Percentiles rank a stretch among this genome's conserved stretches.
Conservation (phyloP, 768 basidiomycete species). For the Coprinopsis cinerea region DNA sequence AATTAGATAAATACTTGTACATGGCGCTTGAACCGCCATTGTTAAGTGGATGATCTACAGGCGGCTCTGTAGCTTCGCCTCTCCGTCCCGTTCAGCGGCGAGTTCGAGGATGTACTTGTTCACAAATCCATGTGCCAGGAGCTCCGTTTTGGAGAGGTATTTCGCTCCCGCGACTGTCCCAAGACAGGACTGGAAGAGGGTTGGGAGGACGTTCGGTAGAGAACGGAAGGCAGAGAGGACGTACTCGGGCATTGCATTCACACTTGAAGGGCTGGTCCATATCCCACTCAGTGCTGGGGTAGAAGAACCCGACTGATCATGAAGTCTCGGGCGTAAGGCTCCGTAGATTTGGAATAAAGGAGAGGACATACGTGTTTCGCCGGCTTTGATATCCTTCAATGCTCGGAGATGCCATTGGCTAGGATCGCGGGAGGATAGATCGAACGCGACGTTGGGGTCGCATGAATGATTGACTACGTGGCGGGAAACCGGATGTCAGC, state of each 20-base stretch:
- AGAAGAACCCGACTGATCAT: constrained; percentile 48
- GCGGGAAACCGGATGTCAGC: not conserved
- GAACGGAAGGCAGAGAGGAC: constrained; percentile 9
- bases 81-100: constrained; percentile 21
- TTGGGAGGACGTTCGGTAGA: not conserved
- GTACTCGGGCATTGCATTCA: constrained; percentile 38
- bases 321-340: not conserved
- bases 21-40: no score
- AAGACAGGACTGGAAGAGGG: constrained; percentile 36
- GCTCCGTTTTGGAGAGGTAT: constrained; percentile 30
- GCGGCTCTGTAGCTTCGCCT: constrained; percentile 5
- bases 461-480: constrained; percentile 56
- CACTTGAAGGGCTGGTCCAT: constrained; percentile 61
- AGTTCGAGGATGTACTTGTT: constrained; percentile 38
- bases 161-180: constrained; percentile 41
- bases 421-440: constrained; percentile 37
- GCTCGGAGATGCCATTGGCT: constrained; percentile 46
- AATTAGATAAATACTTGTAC: not conserved
- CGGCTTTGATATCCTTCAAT: constrained; percentile 30
- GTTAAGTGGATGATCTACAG: not conserved
- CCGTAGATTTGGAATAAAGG: constrained; percentile 17
- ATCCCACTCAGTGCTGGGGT: constrained; percentile 65
- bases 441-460: constrained; percentile 51
- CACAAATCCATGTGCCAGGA: constrained; percentile 31
- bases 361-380: constrained; percentile 30